phyloP scores from a whole-genome alignment of 176 grass and related monocot genomes.

The Oryza longistaminata region DNA sequence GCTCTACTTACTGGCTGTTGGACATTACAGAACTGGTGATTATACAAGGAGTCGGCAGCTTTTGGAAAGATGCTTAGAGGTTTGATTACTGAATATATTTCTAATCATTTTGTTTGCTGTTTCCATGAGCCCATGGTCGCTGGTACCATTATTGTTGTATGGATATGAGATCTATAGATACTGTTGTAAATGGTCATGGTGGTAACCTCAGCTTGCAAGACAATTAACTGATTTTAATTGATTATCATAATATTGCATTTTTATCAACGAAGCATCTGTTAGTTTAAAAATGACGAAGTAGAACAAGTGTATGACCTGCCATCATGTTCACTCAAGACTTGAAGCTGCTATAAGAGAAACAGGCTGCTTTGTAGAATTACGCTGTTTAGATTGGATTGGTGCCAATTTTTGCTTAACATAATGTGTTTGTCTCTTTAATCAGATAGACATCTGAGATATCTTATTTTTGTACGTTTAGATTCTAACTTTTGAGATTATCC shows the following conservation, averaged over 20 bases:
- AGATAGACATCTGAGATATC: not conserved
- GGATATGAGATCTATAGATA: not conserved
- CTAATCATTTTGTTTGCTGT: not conserved
- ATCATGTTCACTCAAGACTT: not conserved
- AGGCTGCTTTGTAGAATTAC: not conserved
- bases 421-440: not conserved
- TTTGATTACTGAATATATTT: slow-evolving; percentile 31
- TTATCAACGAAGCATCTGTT: not conserved
- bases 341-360: not conserved
- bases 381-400: not conserved
- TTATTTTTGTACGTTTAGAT: not conserved
- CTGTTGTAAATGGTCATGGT: not conserved
- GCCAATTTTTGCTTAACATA: not conserved
- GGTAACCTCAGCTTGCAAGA: not conserved
- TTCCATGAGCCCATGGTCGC: not conserved
- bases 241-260: not conserved
- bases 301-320: not conserved
- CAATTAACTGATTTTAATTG: not conserved
- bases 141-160: not conserved
- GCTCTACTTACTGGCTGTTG: slow-evolving; percentile 92
- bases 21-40: slow-evolving; percentile 80
- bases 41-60: slow-evolving; percentile 88
- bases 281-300: not conserved
- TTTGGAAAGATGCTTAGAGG: slow-evolving; percentile 90
- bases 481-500: not conserved